Conservation (phyloP, 345 rosid genomes). For the Citrus glauca region DNA sequence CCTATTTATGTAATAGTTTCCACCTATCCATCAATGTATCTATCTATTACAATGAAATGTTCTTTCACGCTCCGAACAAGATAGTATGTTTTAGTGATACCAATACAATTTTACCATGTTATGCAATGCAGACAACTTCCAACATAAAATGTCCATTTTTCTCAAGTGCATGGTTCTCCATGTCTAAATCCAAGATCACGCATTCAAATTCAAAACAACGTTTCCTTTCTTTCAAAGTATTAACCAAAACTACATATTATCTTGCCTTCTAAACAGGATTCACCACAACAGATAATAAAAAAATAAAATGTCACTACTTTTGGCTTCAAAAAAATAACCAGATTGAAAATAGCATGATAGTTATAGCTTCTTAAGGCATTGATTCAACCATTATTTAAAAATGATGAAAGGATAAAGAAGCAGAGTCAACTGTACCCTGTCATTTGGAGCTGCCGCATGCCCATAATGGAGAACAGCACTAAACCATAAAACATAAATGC, state of each 20-base stretch:
- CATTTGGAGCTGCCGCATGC: conserved; percentile 99
- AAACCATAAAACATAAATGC: conserved; percentile 16
- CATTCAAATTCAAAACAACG: too few relatives aligned
- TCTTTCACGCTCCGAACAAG: not conserved
- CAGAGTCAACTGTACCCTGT: conserved; percentile 45
- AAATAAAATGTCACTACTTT: not conserved
- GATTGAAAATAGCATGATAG: not conserved
- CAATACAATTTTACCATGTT: not conserved
- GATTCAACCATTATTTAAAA: not conserved
- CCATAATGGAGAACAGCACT: conserved; percentile 98
- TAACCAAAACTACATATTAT: too few relatives aligned
- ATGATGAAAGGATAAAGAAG: not conserved
- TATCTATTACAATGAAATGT: not conserved
- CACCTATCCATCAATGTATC: not conserved
- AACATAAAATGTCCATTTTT: not conserved
- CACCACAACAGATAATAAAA: not conserved
- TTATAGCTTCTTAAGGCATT: not conserved
- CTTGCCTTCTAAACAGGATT: not conserved
- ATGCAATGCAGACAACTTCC: not conserved
- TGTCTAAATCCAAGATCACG: not conserved
- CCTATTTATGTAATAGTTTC: not conserved
- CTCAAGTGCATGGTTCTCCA: not conserved
- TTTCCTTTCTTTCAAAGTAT: not conserved
- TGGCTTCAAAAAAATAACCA: not conserved
- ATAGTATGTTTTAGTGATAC: not conserved